Percentiles rank a stretch among this genome's conserved stretches.
These are phyloP conservation scores for Thelonectria discophora DNA, from an alignment of 2,329 filamentous ascomycete species.

Conservation along the genomic window DNA sequence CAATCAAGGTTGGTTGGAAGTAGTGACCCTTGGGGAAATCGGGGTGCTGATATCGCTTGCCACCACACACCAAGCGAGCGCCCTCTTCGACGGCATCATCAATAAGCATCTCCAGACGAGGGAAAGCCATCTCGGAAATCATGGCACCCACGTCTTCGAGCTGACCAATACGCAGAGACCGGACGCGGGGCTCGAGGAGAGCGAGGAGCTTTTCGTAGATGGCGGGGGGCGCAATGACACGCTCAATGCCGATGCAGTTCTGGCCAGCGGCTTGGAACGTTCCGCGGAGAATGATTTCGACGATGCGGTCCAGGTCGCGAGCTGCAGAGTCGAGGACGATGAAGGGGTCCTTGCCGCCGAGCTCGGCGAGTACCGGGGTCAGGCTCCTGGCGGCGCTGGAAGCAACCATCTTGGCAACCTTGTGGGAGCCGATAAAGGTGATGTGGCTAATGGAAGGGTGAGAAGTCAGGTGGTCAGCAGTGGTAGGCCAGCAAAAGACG, in stretches of 20 bases:
- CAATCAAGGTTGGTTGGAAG: constrained; percentile 89
- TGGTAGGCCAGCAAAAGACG: constrained; percentile 86
- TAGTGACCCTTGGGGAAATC: constrained; percentile 83
- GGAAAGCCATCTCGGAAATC: constrained; percentile 82
- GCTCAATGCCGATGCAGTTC: constrained; percentile 97
- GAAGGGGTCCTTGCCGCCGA: constrained; percentile 94
- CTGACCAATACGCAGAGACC: constrained; percentile 78
- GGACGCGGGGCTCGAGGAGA: constrained; percentile 77
- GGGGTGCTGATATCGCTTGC: constrained; percentile 75
- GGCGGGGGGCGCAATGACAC: constrained; percentile 81
- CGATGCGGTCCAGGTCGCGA: constrained; percentile 73
- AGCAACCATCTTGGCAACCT: constrained; percentile 88
- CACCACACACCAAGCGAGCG: constrained; percentile 83
- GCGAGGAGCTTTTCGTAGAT: constrained; percentile 78
- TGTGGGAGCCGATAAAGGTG: constrained; percentile 93
- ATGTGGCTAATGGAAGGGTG: constrained; percentile 87
- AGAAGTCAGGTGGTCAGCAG: constrained; percentile 82
- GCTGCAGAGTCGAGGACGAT: constrained; percentile 83
- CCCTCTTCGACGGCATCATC: constrained; percentile 79
- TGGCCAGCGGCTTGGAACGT: constrained; percentile 96
- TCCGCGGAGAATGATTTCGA: constrained; percentile 86
- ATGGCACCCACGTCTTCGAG: constrained; percentile 86
- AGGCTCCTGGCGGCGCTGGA: constrained; percentile 84
- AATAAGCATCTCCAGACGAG: constrained; percentile 79
- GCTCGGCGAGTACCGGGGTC: constrained; percentile 88